Evolutionary conservation across 1,284 basidiomycete genomes (phyloP), one percentile per base, ranked within the genome.

Genomic region (Cryptococcus maquisensis): DNA sequence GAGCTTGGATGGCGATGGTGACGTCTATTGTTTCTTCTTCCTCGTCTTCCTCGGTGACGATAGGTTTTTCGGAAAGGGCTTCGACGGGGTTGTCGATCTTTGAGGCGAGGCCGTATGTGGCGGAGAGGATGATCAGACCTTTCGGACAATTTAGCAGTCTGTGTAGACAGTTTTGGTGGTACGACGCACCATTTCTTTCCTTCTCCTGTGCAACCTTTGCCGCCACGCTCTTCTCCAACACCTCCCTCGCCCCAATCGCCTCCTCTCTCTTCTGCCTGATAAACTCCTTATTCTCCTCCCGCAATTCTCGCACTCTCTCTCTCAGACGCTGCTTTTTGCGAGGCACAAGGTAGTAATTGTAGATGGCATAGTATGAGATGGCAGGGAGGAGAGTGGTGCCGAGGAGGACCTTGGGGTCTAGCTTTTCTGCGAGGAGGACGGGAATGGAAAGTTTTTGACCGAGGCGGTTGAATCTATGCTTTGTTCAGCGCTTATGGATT

Each of bases 1-100:
- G 79, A 23, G 88, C 85, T 77, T 94, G 91, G 26, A 95, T 68
- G 3, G 92, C 83, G 32, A 88, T 78, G 18, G 85, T 87, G 38
- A 93, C 88, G 72, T 92, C 85, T 60, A 90, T 81, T 44, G 80
- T 76, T 24, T 66, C 62, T 41, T 87, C 77, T 49, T 82, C 82
- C 23, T 92, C 85, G 60, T 90, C 81, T 46, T 80, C 76, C 24
- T 65, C 61, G 39, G 87, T 77, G 49, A 82, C 82, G 4, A 40
- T 51, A 16, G 56, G 54, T 26, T 56, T 53, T 40, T 59, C 56
- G 4, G 78, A 76, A 55, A 78, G 79, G 49, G 80, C 79, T 60
- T 82, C 80, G 47, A 79, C 78, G 59, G 83, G 81, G 32, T 75
- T 36, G 3, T 73, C 72, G 57, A 75, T 76, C 2, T 66, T 61